Evolutionary conservation across 768 basidiomycete genomes (phyloP), one percentile per base, ranked within the genome.

Genomic region (Chalciporus pseudorubinellus): DNA sequence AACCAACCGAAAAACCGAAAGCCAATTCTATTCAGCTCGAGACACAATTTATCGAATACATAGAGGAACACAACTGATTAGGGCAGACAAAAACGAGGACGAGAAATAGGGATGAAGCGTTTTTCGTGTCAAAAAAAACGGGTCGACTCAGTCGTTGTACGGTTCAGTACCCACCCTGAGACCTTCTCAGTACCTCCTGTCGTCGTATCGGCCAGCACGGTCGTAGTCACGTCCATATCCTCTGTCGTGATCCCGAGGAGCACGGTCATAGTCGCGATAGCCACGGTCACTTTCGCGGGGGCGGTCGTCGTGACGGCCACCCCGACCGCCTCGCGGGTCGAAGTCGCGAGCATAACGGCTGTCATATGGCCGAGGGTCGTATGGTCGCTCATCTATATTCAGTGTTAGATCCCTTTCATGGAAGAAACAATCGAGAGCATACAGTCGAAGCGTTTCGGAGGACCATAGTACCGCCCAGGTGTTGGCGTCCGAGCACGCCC

Each of bases 381-480:
- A 97, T 1, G 84, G 91, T 28, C 92, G 82, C 64, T 93, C 90
- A 57, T 80, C 92, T 85, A 64, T 60, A 26, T 43, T 21, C 19
- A 24, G 44, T 33, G 21, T 55, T 12, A 60, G 40, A 12, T 26
- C 6, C 18, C 13, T 13, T n/a, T 6, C 28, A 16, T 11, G 33
- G 7, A 33, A 11, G 10, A 52, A 45, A 49, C 21, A 52, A 19
- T 45, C 21, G n/a, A 14, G 44, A 26, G 69, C 79, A 52, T 60
- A 85, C 86, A 68, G 55, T 87, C 85, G 52, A 75, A 72, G 34
- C 89, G 80, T 73, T 95, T 93, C 39, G 93, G 91, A 42, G 93
- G 92, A 0, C 93, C 95, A 56, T 90, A 92, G 79, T 99, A 99
- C 47, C 88, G 75, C 22, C 95, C 95, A 3, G 95, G 95, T 6